Percentiles rank a stretch among this genome's conserved stretches.
Conservation (phyloP, 768 basidiomycete species). For the Lactifluus subvellereus region DNA sequence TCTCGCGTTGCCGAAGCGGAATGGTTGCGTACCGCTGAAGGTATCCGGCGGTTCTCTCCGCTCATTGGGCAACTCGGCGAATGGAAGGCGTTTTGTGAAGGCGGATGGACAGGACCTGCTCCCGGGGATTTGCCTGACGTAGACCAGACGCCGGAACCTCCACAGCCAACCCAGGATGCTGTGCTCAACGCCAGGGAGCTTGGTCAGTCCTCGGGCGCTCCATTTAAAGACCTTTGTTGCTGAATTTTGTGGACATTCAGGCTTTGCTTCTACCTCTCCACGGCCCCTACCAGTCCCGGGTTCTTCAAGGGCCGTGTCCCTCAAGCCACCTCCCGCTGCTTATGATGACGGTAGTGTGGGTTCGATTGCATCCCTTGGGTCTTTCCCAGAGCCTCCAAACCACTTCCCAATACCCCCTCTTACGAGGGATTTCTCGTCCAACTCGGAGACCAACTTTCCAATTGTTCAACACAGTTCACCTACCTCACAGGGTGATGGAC, state of each 20-base stretch:
- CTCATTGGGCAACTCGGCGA: constrained; percentile 65
- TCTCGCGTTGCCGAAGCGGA: constrained; percentile 73
- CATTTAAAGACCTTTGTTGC: neutral
- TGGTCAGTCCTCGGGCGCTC: neutral
- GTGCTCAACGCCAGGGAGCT: neutral
- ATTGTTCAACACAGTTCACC: neutral
- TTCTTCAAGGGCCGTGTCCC: neutral
- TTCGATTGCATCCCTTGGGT: constrained; percentile 58
- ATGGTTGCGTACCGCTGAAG: constrained; percentile 68
- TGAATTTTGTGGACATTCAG: constrained; percentile 2
- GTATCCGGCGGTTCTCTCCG: constrained; percentile 60
- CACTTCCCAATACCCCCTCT: constrained; percentile 61
- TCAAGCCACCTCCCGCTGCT: constrained; percentile 10
- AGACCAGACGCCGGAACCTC: constrained; percentile 16
- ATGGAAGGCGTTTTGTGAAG: constrained; percentile 72
- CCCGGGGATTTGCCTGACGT: constrained; percentile 41
- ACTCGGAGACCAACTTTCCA: constrained; percentile 12
- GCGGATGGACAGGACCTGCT: constrained; percentile 54
- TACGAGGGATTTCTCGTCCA: constrained; percentile 17
- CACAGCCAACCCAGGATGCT: neutral
- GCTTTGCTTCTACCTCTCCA: neutral
- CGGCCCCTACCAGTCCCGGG: constrained; percentile 3
- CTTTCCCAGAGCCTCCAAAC: constrained; percentile 67
- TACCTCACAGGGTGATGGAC: neutral
- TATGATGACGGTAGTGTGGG: constrained; percentile 28